phyloP scores from a whole-genome alignment of 2,329 filamentous ascomycete species.

The Hypoxylon sp. region DNA sequence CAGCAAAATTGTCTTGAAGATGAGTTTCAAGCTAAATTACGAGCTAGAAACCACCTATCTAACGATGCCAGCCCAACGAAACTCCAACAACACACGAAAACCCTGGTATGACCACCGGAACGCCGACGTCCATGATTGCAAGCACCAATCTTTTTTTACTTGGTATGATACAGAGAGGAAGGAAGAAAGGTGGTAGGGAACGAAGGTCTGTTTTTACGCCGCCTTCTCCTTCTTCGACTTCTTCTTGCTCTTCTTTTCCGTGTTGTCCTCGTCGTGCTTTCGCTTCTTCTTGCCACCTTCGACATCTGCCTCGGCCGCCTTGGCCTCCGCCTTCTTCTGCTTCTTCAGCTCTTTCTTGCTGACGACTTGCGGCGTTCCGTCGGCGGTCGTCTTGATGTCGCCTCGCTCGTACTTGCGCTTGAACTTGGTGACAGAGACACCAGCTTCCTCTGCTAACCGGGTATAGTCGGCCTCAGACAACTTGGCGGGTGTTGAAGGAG shows the following conservation, averaged over 20 bases:
- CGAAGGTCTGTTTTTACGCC: conserved; percentile 50
- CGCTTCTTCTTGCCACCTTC: conserved; percentile 71
- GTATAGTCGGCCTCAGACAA: conserved; percentile 65
- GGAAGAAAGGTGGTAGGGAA: too few relatives aligned
- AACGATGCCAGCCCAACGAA: conserved; percentile 34
- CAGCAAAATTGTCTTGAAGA: conserved; percentile 21
- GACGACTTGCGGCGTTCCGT: conserved; percentile 71
- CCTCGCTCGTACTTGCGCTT: conserved; percentile 80
- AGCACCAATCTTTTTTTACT: conserved; percentile 40
- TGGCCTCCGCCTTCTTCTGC: conserved; percentile 67
- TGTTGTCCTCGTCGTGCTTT: conserved; percentile 71
- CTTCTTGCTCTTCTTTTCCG: conserved; percentile 68
- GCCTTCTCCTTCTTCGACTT: conserved; percentile 71
- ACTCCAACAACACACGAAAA: conserved; percentile 43
- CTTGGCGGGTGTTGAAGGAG: conserved; percentile 49
- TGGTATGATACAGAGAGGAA: conserved; percentile 43
- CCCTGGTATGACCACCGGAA: conserved; percentile 46
- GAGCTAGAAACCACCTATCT: conserved; percentile 27
- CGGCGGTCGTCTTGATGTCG: conserved; percentile 71
- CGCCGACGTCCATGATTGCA: conserved; percentile 41
- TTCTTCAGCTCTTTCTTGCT: conserved; percentile 84
- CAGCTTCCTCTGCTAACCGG: conserved; percentile 70
- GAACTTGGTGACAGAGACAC: conserved; percentile 78
- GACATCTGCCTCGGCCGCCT: conserved; percentile 57
- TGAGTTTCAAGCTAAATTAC: conserved; percentile 27